Evolutionary conservation across 805 yeast genomes (phyloP), one percentile per base, ranked within the genome.

Genomic region (Teunomyces cretensis): DNA sequence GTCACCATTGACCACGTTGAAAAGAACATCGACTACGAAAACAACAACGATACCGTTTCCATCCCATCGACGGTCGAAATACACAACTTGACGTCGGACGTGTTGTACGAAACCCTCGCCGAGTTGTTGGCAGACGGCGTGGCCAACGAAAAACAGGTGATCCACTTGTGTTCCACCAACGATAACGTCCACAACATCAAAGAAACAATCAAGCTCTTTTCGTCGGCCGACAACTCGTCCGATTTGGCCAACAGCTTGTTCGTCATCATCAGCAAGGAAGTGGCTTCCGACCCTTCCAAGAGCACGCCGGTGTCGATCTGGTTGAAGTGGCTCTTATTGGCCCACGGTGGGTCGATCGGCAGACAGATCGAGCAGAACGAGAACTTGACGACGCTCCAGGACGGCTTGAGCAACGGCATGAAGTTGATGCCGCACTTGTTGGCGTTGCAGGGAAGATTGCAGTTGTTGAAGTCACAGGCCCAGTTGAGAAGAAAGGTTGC

Each of bases 361-460:
- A 70, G 75, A 28, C 70, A 79, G 31, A 64, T 74, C 6, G 76
- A 80, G 44, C 73, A 83, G 45, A 70, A 80, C 43, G 78, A 74
- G 31, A 70, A 81, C 16, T 68, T 86, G 42, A 80, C 80, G 36
- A 66, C 75, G 2, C 64, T 92, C 44, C 84, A 81, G 60, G 59
- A 76, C 2, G 74, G 85, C 0, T 67, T 91, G 24, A 66, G 72
- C 14, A 70, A 78, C 45, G 84, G 79, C 27, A 72, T 78, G 62
- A 76, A 76, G 49, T 74, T 75, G 17, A 66, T 92, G 50, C 86
- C 91, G 7, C 76, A 80, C 32, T 71, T 92, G 42, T 67, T 91
- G 19, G 82, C 94, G 1, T 75, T 92, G 26, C 95, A 91, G 62
- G 99, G 99, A 39, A 80, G 94, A 51, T 70, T 92, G 39, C 86